These are phyloP conservation scores for Dothistroma pini DNA, from an alignment of 2,329 filamentous ascomycete species.

Conservation along the genomic window DNA sequence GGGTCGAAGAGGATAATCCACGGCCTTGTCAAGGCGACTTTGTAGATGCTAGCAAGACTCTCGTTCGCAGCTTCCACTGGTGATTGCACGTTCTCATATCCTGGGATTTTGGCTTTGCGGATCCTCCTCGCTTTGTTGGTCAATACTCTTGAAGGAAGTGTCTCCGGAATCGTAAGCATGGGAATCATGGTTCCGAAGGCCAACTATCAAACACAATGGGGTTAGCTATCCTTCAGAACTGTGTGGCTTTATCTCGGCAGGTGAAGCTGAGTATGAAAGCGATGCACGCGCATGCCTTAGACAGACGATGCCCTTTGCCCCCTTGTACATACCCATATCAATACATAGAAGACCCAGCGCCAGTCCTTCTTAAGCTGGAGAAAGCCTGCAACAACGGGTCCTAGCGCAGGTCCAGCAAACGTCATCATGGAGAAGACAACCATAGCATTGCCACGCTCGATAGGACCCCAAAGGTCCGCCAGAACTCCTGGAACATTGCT, in stretches of 20 bases:
- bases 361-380: slow-evolving; percentile 51
- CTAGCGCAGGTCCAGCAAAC: slow-evolving; percentile 41
- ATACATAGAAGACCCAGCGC: slow-evolving; percentile 43
- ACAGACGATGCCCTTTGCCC: too few species aligned
- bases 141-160: slow-evolving; percentile 50
- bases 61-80: slow-evolving; percentile 47
- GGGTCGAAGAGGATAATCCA: slow-evolving; percentile 54
- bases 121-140: slow-evolving; percentile 53
- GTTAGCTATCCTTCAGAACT: too few species aligned
- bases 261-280: too few species aligned
- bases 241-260: too few species aligned
- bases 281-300: too few species aligned
- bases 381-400: slow-evolving; percentile 55
- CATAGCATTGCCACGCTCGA: slow-evolving; percentile 49
- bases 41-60: slow-evolving; percentile 45
- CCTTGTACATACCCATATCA: slow-evolving; percentile 32
- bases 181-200: slow-evolving; percentile 32
- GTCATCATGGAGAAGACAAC: slow-evolving; percentile 52
- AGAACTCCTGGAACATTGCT: slow-evolving; percentile 48
- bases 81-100: slow-evolving; percentile 52
- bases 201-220: slow-evolving; percentile 10
- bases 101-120: slow-evolving; percentile 45
- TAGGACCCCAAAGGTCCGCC: slow-evolving; percentile 41
- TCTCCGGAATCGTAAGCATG: slow-evolving; percentile 57
- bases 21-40: slow-evolving; percentile 50